Evolutionary conservation across 192 early-diverging fungal genomes (phyloP), one percentile per base, ranked within the genome.

Genomic region (Phycomyces blakesleeanus): DNA sequence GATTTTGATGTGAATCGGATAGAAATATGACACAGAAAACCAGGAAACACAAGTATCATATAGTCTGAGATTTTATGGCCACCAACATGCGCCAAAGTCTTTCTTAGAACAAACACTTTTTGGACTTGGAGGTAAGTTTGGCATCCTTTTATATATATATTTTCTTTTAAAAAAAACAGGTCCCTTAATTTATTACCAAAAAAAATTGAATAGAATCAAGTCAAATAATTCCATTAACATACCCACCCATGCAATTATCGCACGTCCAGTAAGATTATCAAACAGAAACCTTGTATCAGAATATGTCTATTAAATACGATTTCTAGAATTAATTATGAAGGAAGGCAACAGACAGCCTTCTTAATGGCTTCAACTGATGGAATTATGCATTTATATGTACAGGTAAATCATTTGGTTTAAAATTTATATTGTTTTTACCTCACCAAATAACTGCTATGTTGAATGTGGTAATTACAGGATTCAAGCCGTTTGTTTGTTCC

Each of bases 201-300:
- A 21, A 53, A n/a, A 9, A 49, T 42, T 3, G 8, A 37, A 27
- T 57, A 70, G 72, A 40, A 1, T 64, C 73, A 0, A 66, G 42
- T 11, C 73, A 75, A 49, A n/a, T 75, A 12, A 70, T 75, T 15
- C 57, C 57, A 0, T 42, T 75, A 12, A 50, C 37, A 26, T 12
- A 51, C 52, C 63, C 73, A 18, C 73, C 73, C 12, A 75, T 75
- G 73, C 73, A 75, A 10, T 34, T 75, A 22, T 54, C 63, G 24
- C 73, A 75, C 40, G 54, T 63, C 0, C 34, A 51, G 73, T 75
- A 69, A 68, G 51, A 15, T 39, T 39, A 37, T 24, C 3, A 26
- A 12, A 25, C n/a, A n/a, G n/a, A 6, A 21, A 29, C 21, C 7
- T 51, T 49, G 18, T 20, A 18, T 57, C n/a, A 16, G 29, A 49